phyloP scores from a whole-genome alignment of 495 filamentous ascomycete species.

The Umbilicaria muhlenbergii region DNA sequence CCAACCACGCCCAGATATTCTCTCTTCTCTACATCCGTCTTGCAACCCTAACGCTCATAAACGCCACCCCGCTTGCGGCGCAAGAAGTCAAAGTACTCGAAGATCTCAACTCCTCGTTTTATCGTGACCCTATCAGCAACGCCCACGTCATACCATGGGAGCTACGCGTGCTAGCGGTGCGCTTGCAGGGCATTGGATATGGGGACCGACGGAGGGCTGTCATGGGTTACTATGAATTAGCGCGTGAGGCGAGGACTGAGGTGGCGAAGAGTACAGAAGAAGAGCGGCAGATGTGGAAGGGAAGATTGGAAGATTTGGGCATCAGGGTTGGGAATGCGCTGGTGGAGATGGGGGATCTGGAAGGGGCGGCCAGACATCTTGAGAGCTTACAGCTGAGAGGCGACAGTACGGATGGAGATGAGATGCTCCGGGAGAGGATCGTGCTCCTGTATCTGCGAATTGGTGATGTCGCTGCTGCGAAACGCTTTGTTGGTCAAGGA shows the following conservation, averaged over 20 bases:
- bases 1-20: conserved; percentile 53
- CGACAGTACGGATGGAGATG: conserved; percentile 13
- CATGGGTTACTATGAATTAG: conserved; percentile 44
- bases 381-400: conserved; percentile 18
- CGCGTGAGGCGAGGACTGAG: no score
- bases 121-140: conserved; percentile 40
- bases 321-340: conserved; percentile 63
- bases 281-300: conserved; percentile 46
- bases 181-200: conserved; percentile 72
- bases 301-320: conserved; percentile 56
- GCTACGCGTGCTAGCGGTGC: conserved; percentile 62
- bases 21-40: conserved; percentile 67
- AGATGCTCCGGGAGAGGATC: conserved; percentile 25
- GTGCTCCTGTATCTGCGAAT: conserved; percentile 58
- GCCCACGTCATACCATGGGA: conserved; percentile 57
- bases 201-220: conserved; percentile 73
- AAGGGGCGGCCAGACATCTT: conserved; percentile 57
- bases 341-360: conserved; percentile 81
- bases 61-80: conserved; percentile 56
- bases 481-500: conserved; percentile 26
- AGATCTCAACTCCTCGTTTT: conserved; percentile 56
- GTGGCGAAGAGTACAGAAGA: conserved; percentile 1
- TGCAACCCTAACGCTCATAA: conserved; percentile 61
- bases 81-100: conserved; percentile 75
- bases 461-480: conserved; percentile 59